A percentile compares a stretch with the other conserved stretches of the same genome.
Conservation (phyloP, 2,329 filamentous ascomycete genomes). For the Cryphonectria parasitica region DNA sequence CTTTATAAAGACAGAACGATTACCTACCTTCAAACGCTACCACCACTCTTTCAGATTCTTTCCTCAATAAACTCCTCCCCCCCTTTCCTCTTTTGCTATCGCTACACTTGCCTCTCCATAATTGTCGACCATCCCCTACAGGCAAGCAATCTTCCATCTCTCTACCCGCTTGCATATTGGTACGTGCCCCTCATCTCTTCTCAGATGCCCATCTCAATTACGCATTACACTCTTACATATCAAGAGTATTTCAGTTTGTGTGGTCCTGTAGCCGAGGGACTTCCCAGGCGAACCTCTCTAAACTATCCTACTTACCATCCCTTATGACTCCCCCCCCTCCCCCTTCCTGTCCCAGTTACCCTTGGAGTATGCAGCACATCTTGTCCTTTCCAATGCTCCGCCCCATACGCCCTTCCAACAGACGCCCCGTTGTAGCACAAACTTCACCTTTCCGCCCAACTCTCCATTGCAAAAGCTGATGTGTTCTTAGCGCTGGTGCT, state of each 20-base stretch:
- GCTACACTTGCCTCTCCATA: background rate
- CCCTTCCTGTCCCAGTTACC: background rate
- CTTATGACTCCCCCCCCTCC: background rate
- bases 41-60: background rate
- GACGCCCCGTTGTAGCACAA: background rate
- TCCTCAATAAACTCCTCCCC: background rate
- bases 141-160: background rate
- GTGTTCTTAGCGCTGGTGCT: background rate
- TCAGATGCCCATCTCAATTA: background rate
- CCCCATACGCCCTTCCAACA: background rate
- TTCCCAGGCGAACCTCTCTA: background rate
- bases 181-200: background rate
- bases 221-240: background rate
- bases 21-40: conserved; percentile 6
- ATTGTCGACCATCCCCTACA: background rate
- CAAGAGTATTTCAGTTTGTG: background rate
- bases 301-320: background rate
- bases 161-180: background rate
- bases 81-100: background rate
- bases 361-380: background rate
- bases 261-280: background rate
- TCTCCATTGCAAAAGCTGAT: background rate
- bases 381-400: background rate
- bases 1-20: conserved; percentile 12
- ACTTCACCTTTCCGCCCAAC: background rate